phyloP scores from a whole-genome alignment of 2,329 filamentous ascomycete species.

The Fonsecaea multimorphosa region DNA sequence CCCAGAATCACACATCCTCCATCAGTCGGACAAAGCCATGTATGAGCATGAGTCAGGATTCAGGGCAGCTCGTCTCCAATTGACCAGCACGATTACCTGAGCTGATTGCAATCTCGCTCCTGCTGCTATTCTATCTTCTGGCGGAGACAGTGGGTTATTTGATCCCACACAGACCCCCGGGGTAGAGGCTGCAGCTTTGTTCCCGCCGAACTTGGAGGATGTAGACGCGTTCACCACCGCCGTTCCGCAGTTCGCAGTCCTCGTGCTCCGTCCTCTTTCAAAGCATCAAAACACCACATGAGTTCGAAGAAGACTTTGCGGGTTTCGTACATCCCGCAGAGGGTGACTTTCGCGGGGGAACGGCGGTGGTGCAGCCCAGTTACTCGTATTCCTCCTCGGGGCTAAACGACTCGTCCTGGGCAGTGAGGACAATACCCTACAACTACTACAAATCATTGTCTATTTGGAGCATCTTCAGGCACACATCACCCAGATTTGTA shows the following conservation, averaged over 20 bases:
- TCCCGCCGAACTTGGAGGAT: neutral
- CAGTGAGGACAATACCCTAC: neutral
- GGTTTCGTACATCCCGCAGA: neutral
- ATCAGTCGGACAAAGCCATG: neutral
- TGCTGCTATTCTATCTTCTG: slow-evolving; percentile 2
- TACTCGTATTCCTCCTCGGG: neutral
- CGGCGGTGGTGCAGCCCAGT: neutral
- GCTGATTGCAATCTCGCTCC: slow-evolving; percentile 20
- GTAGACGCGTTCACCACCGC: neutral
- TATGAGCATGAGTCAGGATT: slow-evolving; percentile 19
- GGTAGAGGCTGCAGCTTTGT: slow-evolving; percentile 1
- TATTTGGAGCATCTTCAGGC: neutral
- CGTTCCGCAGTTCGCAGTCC: neutral
- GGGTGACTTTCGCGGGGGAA: neutral
- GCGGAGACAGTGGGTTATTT: slow-evolving; percentile 14
- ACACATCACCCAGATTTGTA: neutral
- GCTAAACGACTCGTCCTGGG: neutral
- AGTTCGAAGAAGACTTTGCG: neutral
- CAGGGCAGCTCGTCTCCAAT: slow-evolving; percentile 12
- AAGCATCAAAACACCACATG: neutral
- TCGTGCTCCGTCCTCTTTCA: no score
- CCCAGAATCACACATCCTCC: slow-evolving; percentile 2
- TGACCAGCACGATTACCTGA: slow-evolving; percentile 25
- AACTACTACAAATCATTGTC: neutral
- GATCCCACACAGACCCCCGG: slow-evolving; percentile 14